Evolutionary conservation across 345 rosid species (phyloP).

Genomic region (Salix exigua): DNA sequence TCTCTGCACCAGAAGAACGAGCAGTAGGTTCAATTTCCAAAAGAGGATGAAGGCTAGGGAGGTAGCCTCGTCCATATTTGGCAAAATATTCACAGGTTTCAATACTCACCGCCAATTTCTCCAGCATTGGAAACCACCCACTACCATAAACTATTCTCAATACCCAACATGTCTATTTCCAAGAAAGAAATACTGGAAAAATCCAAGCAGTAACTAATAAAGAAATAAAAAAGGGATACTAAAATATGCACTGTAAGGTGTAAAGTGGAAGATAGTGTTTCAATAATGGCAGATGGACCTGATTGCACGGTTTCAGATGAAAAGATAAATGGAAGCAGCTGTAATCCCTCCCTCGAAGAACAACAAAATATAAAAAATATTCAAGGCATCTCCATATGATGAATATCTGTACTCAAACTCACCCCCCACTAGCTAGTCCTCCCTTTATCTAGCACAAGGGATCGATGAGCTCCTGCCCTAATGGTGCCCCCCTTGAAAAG

Average conservation of each 20-base stretch:
- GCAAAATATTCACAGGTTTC: conserved; percentile 31
- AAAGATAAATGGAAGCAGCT: not conserved
- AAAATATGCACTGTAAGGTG: not conserved
- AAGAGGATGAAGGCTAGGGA: conserved; percentile 22
- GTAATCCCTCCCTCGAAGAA: not conserved
- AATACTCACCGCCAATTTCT: not conserved
- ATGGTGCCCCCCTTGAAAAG: not conserved
- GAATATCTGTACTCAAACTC: not conserved
- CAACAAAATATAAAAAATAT: not conserved
- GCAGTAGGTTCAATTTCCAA: conserved; percentile 13
- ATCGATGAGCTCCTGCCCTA: not conserved
- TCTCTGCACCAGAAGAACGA: not conserved
- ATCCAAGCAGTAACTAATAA: not conserved
- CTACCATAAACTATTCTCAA: not conserved
- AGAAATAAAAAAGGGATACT: not conserved
- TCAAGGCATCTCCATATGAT: not conserved
- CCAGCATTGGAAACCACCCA: not conserved
- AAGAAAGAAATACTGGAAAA: not conserved
- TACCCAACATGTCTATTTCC: not conserved
- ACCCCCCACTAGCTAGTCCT: not conserved
- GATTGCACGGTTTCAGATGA: conserved; percentile 7
- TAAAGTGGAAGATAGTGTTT: not conserved
- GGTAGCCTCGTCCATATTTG: conserved; percentile 32
- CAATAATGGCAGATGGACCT: not conserved
- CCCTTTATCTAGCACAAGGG: not conserved